Evolutionary conservation across 2,329 filamentous ascomycete species (phyloP), one percentile per base, ranked within the genome.

Genomic region (Fusarium drepaniforme): DNA sequence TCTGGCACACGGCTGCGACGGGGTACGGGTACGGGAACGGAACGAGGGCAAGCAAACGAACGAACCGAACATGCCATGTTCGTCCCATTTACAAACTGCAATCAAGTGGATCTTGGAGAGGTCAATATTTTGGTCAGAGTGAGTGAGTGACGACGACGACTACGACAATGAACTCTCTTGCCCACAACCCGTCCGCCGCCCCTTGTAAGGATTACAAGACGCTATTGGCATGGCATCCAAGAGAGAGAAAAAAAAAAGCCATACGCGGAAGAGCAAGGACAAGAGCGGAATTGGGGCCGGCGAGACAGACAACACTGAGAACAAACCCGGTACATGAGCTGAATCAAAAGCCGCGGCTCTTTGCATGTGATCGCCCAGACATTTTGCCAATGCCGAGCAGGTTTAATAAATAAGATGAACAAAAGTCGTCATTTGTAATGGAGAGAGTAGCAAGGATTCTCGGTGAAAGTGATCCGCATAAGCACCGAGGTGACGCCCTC

Each of bases 401-500:
- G 33, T 35, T 12, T 35, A 35, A 35, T 30, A 25, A 21, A 30
- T 15, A n/a, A 67, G 42, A 44, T 44, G 42, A 57, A 28, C 64
- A 56, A 66, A 56, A 66, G 33, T 57, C 64, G 66, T 51, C 64
- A 65, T 66, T 73, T 73, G 68, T 69, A 66, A 70, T 58, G 44
- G 42, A 65, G 49, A 70, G 66, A 67, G 28, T 3, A 12, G 49
- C 76, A 74, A 70, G 68, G 72, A 46, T 64, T 25, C 71, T 68
- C 40, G 49, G 49, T 65, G 33, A 35, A 23, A 23, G 13, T 62
- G 68, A 69, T 67, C 76, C 76, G 76, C 74, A 78, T 78, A 77
- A 78, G 76, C 76, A 77, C 76, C 76, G 76, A 78, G 57, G 73
- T 75, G 64, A 68, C 64, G 59, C 74, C 76, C 74, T 71, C 60